Base-by-base conservation (phyloP, 2,329 filamentous ascomycete species). In the Aspergillus proliferans region DNA sequence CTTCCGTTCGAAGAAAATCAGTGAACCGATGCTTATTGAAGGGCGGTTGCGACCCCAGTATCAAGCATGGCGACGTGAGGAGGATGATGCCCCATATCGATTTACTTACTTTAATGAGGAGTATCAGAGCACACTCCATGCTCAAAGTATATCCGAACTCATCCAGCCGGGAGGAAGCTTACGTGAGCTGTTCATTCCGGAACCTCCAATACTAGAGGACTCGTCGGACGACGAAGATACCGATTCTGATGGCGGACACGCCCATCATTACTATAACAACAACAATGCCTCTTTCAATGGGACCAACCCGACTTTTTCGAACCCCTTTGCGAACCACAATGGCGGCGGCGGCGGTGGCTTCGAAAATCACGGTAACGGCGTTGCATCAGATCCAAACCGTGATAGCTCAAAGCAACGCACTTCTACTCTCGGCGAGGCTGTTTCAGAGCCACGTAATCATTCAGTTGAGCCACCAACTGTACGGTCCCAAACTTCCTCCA, bases 31-130 rank as follows among this genome's bases (percentile, higher is more conserved):
- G 62, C 82, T 97, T 58, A 85, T 98, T 51, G 92, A 92, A 51
- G 93, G 93, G 0, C 82, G 93, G 47, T 73, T 98, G 41, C 84
- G 93, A 4, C 90, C 91, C 10, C 83, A 88, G 36, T 84, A 87
- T 54, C 81, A 80, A 58, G 81, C 81, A 12, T 98, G 92, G 92
- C 92, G 89, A 66, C 82, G 86, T 36, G 84, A 88, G 47, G 88
- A 93, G 55, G 91, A 95, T 52, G 92, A 96, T 56, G 83, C 86
- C 0, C 93, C 93, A 0, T 97, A 94, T 67, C 82, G 93, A 22
- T 98, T 96, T 67, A 97, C 93, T 0, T 98, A 98, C 69, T 98
- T 98, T 77, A 97, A 97, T 68, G 93, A 97, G 65, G 89, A 95
- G 54, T 89, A 97, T 48, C 86, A 89, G 61, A 94, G 88, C 67